phyloP scores from a whole-genome alignment of 2,329 filamentous ascomycete genomes.

The Claviceps purpurea region DNA sequence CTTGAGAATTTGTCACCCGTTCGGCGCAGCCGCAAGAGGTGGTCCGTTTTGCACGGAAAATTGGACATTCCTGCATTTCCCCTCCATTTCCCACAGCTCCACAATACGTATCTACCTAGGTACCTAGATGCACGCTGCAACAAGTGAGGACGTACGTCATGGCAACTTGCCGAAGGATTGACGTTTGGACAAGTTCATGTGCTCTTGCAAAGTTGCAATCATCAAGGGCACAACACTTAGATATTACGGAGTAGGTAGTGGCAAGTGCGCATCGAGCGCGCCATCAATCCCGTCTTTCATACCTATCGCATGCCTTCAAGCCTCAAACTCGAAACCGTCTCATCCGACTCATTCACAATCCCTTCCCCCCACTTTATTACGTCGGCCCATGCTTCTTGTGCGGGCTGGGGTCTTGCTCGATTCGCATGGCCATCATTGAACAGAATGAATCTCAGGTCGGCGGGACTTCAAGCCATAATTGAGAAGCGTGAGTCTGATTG shows the following conservation, averaged over 20 bases:
- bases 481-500: background rate
- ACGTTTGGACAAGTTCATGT: too few relatives aligned
- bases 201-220: background rate
- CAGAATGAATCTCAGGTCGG: background rate
- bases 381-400: background rate
- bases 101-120: too few relatives aligned
- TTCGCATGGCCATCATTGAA: background rate
- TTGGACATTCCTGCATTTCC: too few relatives aligned
- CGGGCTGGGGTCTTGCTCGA: background rate
- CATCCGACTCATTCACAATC: background rate
- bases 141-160: too few relatives aligned
- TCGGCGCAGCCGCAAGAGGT: too few relatives aligned
- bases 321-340: background rate
- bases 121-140: too few relatives aligned
- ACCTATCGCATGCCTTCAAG: too few relatives aligned
- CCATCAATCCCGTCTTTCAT: background rate
- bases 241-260: background rate
- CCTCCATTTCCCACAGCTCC: too few relatives aligned
- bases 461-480: background rate
- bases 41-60: too few relatives aligned
- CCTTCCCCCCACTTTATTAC: background rate
- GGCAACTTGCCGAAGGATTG: too few relatives aligned
- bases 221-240: too few relatives aligned
- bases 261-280: background rate
- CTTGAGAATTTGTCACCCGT: too few relatives aligned